Evolutionary conservation across 495 filamentous ascomycete genomes (phyloP), one percentile per base, ranked within the genome.

Genomic region (Aspergillus bertholletiae): DNA sequence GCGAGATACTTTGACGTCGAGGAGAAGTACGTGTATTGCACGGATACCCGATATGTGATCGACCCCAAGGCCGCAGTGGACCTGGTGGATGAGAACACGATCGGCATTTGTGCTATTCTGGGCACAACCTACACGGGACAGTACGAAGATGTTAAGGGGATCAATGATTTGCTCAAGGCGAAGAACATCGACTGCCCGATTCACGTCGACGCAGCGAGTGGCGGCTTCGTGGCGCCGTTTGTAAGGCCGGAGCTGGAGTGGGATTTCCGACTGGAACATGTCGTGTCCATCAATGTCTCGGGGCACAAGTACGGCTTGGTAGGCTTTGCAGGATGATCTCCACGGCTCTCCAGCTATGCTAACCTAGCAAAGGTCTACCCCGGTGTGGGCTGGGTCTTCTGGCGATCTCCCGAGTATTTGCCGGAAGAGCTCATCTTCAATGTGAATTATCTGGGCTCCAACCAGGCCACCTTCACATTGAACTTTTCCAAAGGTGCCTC

Each of bases 71-170:
- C 92, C 74, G 87, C 89, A 0, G 88, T 96, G 22, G 76, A 87
- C 49, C 69, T 95, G n/a, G 81, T 96, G 5, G 92, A 96, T 57
- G 92, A 96, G 77, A 96, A 96, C 69, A 96, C 92, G 7, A 95
- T 96, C 63, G 92, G 92, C 52, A 96, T 96, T 64, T 96, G 91
- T 65, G 78, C 82, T 34, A 96, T 96, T 61, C 69, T 96, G 12
- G 92, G 92, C 12, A 92, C 90, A 1, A 96, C 92, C 1, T 96
- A 96, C 70, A 96, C 92, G n/a, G 92, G 92, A 46, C 88, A 96
- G 72, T 96, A 96, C 60, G 92, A 96, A 70, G 90, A 96, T 66
- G 83, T 90, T 62, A 92, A 96, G 78, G 85, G 76, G 8, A 87
- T 96, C 64, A 96, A 96, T 60, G 90, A 96, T 65, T 69, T 96